A percentile compares a stretch with the other conserved stretches of the same genome.
Conservation (phyloP, 2,329 filamentous ascomycete genomes). For the Cercospora canescens region DNA sequence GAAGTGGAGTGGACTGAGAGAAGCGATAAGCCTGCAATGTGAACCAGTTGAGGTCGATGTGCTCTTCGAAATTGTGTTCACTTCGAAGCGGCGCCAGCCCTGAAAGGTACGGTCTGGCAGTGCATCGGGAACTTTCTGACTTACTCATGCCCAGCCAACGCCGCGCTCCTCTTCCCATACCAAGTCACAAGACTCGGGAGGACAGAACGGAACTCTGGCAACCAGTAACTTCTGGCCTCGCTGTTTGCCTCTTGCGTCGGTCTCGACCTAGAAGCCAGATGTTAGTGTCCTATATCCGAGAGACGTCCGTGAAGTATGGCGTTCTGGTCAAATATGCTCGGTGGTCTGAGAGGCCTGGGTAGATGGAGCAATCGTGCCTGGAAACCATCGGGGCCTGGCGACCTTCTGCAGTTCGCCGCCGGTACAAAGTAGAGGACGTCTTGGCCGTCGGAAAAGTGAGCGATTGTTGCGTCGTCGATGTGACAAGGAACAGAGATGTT, state of each 20-base stretch:
- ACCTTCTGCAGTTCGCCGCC: no score
- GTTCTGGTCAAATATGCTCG: no score
- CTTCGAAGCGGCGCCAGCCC: neutral
- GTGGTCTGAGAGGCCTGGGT: no score
- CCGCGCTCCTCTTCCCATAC: neutral
- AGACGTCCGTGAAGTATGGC: no score
- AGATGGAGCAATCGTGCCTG: no score
- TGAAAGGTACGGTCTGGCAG: neutral
- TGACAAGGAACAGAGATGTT: no score
- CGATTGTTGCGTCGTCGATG: no score
- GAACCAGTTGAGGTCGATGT: neutral
- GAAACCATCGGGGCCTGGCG: no score
- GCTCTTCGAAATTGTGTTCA: neutral
- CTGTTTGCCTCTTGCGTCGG: neutral
- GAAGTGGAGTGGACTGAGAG: neutral
- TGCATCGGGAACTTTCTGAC: neutral
- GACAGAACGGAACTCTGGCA: neutral
- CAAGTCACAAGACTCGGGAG: neutral
- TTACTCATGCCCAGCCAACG: neutral
- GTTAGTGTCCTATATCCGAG: neutral
- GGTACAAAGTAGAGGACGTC: no score
- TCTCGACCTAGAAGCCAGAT: no score
- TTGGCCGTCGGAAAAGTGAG: no score
- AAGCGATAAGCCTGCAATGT: neutral
- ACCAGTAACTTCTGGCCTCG: neutral